Base-by-base conservation (phyloP, 495 filamentous ascomycete genomes). In the Penicillium macrosclerotiorum region DNA sequence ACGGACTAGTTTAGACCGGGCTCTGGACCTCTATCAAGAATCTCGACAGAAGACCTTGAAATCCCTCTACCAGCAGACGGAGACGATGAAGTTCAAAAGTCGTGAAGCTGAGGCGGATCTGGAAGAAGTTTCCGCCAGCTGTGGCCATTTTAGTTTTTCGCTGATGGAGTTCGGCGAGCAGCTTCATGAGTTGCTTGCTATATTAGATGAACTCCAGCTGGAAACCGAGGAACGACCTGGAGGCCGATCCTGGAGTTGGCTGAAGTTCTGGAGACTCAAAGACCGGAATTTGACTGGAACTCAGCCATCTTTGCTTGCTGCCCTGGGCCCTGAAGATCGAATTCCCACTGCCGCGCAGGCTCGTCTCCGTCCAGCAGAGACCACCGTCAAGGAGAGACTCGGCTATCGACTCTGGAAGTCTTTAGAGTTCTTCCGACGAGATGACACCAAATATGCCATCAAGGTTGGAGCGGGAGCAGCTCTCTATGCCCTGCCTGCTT, bases 81-180 rank as follows among this genome's bases (percentile, higher is more conserved):
- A 89, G 41, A 69, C 88, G 17, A 77, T 80, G 29, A 79, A 78
- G 42, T 68, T 81, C 4, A 74, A 80, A 23, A 77, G 80, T 2
- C 72, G 86, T 24, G 83, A 84, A 30, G 72, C 88, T n/a, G 86
- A 92, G 48, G 93, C 93, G 5, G 93, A 96, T 59, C 86, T 95
- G 37, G 93, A 98, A 62, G 93, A 98, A 64, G 90, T 97, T 7
- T 89, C 90, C 23, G 93, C 93, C 4, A 92, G 89, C 33, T 98
- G 93, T 57, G 91, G 92, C 3, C 89, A 97, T 59, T 98, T 96
- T 61, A 88, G 85, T 58, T 95, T 90, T 56, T 90, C 87, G 14
- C 71, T 98, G 19, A 76, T 90, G 44, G 84, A 89, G 50, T 89
- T 97, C 63, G 90, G 90, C 0, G 86, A 95, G 58, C 89, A 96